A percentile compares a stretch with the other conserved stretches of the same genome.
These are phyloP conservation scores for Nemania serpens DNA, from an alignment of 2,329 filamentous ascomycete species.

Conservation along the genomic window DNA sequence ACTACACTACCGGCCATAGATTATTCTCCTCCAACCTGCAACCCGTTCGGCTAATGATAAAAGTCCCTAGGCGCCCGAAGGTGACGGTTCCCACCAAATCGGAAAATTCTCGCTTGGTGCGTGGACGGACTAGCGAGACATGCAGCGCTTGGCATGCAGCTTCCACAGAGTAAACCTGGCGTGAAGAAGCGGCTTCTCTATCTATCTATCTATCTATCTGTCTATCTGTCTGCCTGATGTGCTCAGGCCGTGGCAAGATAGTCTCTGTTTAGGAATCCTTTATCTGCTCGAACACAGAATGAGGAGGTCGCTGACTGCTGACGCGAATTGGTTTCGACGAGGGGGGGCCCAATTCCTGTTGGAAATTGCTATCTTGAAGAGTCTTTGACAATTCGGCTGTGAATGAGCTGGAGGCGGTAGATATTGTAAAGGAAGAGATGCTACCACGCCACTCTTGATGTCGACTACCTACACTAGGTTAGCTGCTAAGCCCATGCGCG, in stretches of 20 bases:
- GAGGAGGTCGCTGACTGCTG: not conserved
- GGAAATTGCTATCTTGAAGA: not conserved
- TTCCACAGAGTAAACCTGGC: conserved; percentile 10
- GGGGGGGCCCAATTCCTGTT: not conserved
- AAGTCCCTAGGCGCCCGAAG: conserved; percentile 13
- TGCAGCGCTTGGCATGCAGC: conserved; percentile 25
- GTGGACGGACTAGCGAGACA: conserved; percentile 25
- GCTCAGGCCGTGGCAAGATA: not conserved
- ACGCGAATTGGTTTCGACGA: not conserved
- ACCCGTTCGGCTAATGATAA: conserved; percentile 27
- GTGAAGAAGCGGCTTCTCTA: not conserved
- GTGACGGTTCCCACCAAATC: conserved; percentile 23
- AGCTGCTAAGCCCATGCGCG: no score
- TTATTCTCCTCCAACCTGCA: conserved; percentile 6
- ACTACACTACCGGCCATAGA: not conserved
- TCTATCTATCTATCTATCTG: no score
- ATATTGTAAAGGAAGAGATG: no score
- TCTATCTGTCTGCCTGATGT: no score
- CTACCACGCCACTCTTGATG: no score
- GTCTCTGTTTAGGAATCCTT: not conserved
- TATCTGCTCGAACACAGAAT: no score
- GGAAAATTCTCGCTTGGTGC: conserved; percentile 28
- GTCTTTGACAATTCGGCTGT: not conserved
- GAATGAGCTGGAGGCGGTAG: no score
- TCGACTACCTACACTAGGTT: no score